A percentile compares a stretch with the other conserved stretches of the same genome.
Conservation (phyloP, 2,329 filamentous ascomycete genomes). For the Talaromyces atroroseus region DNA sequence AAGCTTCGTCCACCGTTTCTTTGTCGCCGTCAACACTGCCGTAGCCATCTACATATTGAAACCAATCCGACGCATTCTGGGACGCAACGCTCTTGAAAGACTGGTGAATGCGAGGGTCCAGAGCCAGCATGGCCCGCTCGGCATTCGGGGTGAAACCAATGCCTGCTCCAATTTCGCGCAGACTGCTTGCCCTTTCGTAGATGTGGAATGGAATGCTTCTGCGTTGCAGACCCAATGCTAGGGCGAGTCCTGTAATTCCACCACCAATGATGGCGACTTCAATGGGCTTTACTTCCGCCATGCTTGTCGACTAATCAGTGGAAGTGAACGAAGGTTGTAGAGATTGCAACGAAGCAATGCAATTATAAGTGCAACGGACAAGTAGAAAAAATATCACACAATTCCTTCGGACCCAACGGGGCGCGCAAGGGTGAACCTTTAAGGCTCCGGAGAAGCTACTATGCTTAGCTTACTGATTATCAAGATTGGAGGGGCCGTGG, state of each 20-base stretch:
- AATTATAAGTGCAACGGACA: too few species aligned
- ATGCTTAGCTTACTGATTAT: not conserved
- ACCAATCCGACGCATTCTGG: slow-evolving; percentile 23
- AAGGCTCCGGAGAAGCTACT: not conserved
- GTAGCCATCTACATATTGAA: slow-evolving; percentile 20
- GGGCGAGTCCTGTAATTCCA: slow-evolving; percentile 52
- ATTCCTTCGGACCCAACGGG: not conserved
- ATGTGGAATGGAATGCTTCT: slow-evolving; percentile 45
- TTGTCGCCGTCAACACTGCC: slow-evolving; percentile 17
- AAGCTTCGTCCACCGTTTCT: slow-evolving; percentile 14
- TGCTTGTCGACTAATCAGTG: not conserved
- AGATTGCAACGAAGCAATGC: not conserved
- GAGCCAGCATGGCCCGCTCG: slow-evolving; percentile 49
- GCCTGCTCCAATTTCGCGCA: slow-evolving; percentile 56
- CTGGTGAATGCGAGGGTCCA: slow-evolving; percentile 38
- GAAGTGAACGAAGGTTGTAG: too few species aligned
- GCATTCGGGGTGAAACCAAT: slow-evolving; percentile 54
- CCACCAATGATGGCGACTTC: slow-evolving; percentile 56
- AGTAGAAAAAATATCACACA: too few species aligned
- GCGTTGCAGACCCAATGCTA: slow-evolving; percentile 48
- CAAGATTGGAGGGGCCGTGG: not conserved
- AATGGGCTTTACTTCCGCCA: slow-evolving; percentile 16
- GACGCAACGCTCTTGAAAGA: slow-evolving; percentile 29
- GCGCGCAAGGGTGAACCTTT: not conserved
- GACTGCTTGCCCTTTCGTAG: slow-evolving; percentile 52